Evolutionary conservation across 2,329 filamentous ascomycete species (phyloP), one percentile per base, ranked within the genome.

Genomic region (Myriosclerotinia scirpicola): DNA sequence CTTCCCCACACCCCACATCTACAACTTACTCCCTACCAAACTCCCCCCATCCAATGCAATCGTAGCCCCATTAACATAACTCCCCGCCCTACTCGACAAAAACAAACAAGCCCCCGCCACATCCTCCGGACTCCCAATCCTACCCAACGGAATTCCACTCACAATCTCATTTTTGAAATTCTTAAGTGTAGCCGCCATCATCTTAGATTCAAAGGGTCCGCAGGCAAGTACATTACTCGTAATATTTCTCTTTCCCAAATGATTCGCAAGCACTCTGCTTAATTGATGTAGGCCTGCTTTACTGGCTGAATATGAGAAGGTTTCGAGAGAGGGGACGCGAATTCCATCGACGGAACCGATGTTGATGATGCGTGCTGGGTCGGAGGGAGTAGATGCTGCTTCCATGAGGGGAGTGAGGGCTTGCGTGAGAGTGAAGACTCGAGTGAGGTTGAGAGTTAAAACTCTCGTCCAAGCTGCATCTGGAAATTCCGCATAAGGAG

Each of bases 71-170:
- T 89, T 90, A 46, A 89, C 81, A 75, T 83, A 90, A 1, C 84
- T 80, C 5, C 90, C 90, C 1, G 90, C 90, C 65, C 84, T 80
- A 72, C 88, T 90, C 50, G 83, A 82, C 74, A 93, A 77, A 77
- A 89, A 93, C 66, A 93, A 77, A 75, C 89, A 91, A 14, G 89
- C 83, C 0, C 90, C 90, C 0, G 89, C 89, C 5, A 91, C 87
- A 76, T 93, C 90, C 75, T 87, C 79, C 0, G 87, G 84, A 22
- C 79, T 83, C 0, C 90, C 90, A 72, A 92, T 90, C 42, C 90
- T 79, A 0, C 85, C 83, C 71, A 92, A 74, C 12, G 90, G 90
- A 68, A 90, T 87, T 4, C 86, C 82, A 0, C 77, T 79, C 67
- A 81, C 81, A 71, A 90, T 87, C 8, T 76, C 76, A 5, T 85